A percentile compares a stretch with the other conserved stretches of the same genome.
Evolutionary conservation across 1,139 yeast species (phyloP).

Genomic region (Kurtzmaniella quercitrusa): DNA sequence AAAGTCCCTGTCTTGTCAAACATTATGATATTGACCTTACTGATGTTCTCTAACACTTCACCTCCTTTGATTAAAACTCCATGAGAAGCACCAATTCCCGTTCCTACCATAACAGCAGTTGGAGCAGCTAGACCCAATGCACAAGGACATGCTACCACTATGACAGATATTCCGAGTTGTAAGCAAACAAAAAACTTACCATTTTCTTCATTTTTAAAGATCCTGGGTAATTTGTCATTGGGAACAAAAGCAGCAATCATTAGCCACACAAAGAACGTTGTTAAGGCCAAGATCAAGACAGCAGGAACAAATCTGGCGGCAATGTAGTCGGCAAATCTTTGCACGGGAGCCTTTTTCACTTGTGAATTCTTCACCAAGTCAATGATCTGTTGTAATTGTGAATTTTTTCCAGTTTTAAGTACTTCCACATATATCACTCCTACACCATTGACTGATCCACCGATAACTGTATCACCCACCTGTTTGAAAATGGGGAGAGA

Average conservation of each 20-base stretch:
- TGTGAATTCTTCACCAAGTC: slow-evolving; percentile 87
- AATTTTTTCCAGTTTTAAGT: slow-evolving; percentile 69
- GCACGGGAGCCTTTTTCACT: slow-evolving; percentile 83
- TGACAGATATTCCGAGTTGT: slow-evolving; percentile 83
- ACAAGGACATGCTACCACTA: slow-evolving; percentile 98
- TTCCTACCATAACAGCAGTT: slow-evolving; percentile 98
- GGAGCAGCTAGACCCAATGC: slow-evolving; percentile 97
- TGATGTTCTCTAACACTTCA: slow-evolving; percentile 74
- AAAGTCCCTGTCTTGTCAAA: slow-evolving; percentile 97
- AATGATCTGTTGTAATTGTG: slow-evolving; percentile 85
- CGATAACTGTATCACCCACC: slow-evolving; percentile 64
- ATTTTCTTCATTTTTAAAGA: slow-evolving; percentile 48
- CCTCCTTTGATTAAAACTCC: slow-evolving; percentile 96
- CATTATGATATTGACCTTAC: slow-evolving; percentile 59
- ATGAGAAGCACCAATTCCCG: slow-evolving; percentile 88
- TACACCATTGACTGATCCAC: slow-evolving; percentile 87
- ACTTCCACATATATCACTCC: slow-evolving; percentile 70
- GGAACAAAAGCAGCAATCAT: slow-evolving; percentile 30
- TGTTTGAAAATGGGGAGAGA: slow-evolving; percentile 66
- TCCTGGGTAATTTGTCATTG: slow-evolving; percentile 39
- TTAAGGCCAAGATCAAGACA: slow-evolving; percentile 55
- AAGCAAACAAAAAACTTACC: slow-evolving; percentile 69
- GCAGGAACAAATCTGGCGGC: slow-evolving; percentile 86
- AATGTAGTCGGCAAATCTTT: slow-evolving; percentile 77
- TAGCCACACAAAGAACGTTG: slow-evolving; percentile 73